A percentile compares a stretch with the other conserved stretches of the same genome.
These are phyloP conservation scores for Helenozyma rhizophorensis DNA, from an alignment of 805 yeast genomes.

Conservation along the genomic window DNA sequence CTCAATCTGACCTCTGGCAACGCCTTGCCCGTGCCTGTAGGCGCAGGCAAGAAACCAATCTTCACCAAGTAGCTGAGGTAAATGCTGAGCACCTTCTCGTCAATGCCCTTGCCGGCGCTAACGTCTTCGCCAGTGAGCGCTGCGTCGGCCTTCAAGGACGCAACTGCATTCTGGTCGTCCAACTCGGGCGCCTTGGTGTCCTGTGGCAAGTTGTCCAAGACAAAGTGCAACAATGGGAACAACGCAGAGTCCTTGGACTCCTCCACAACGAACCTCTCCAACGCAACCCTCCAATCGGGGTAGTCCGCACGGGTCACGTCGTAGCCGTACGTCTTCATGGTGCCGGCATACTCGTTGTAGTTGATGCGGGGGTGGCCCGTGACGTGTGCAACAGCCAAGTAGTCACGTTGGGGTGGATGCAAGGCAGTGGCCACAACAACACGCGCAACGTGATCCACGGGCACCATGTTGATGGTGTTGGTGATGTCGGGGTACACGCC, in stretches of 20 bases:
- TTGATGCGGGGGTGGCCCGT: slow-evolving; percentile 93
- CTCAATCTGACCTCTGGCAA: slow-evolving; percentile 58
- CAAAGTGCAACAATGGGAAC: slow-evolving; percentile 91
- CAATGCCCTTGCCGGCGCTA: slow-evolving; percentile 74
- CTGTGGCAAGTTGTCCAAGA: slow-evolving; percentile 84
- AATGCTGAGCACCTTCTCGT: slow-evolving; percentile 57
- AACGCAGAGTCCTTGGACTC: slow-evolving; percentile 77
- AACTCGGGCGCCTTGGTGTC: slow-evolving; percentile 93
- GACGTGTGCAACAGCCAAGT: slow-evolving; percentile 82
- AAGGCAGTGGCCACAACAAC: slow-evolving; percentile 81
- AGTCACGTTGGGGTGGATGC: slow-evolving; percentile 56
- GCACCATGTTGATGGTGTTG: slow-evolving; percentile 92
- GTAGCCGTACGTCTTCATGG: slow-evolving; percentile 71
- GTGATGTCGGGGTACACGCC: slow-evolving; percentile 81
- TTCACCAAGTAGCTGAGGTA: slow-evolving; percentile 77
- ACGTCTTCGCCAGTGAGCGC: slow-evolving; percentile 62
- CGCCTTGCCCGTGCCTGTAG: slow-evolving; percentile 39
- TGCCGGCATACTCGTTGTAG: slow-evolving; percentile 69
- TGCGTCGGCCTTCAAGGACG: slow-evolving; percentile 59
- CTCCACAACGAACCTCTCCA: slow-evolving; percentile 75
- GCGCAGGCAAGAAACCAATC: slow-evolving; percentile 74
- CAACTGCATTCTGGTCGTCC: slow-evolving; percentile 79
- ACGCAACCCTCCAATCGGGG: slow-evolving; percentile 68
- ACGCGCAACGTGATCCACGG: slow-evolving; percentile 97
- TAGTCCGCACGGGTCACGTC: slow-evolving; percentile 59